Evolutionary conservation across 2,329 filamentous ascomycete genomes (phyloP).

Genomic region (Penicillium griseofulvum): DNA sequence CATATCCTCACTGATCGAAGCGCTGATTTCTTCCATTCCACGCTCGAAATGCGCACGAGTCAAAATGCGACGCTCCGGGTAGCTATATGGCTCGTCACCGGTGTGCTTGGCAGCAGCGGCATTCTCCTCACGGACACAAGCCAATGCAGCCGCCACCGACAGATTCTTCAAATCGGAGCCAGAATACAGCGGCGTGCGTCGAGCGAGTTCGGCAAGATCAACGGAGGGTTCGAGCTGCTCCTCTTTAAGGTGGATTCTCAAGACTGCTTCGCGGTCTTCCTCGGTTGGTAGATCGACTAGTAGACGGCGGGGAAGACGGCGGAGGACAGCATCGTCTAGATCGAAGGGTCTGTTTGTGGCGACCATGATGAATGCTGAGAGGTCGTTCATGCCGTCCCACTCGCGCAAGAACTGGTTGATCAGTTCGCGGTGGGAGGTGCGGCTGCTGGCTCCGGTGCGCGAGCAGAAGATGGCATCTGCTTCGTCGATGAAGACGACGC

Average conservation of each 20-base stretch:
- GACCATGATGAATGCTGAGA: slow-evolving; percentile 94
- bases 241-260: slow-evolving; percentile 50
- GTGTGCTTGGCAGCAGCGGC: slow-evolving; percentile 38
- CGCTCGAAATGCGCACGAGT: slow-evolving; percentile 73
- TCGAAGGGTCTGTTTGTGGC: slow-evolving; percentile 95
- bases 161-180: slow-evolving; percentile 55
- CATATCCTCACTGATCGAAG: slow-evolving; percentile 95
- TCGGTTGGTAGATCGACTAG: slow-evolving; percentile 50
- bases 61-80: slow-evolving; percentile 68
- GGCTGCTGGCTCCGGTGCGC: slow-evolving; percentile 60
- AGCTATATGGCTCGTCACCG: slow-evolving; percentile 51
- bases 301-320: slow-evolving; percentile 50
- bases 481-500: slow-evolving; percentile 95
- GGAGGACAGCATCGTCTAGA: slow-evolving; percentile 64
- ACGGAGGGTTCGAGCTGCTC: slow-evolving; percentile 46
- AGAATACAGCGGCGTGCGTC: slow-evolving; percentile 49
- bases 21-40: slow-evolving; percentile 82
- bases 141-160: slow-evolving; percentile 50
- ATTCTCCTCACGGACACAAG: slow-evolving; percentile 50
- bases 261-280: slow-evolving; percentile 46
- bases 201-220: slow-evolving; percentile 44
- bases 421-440: slow-evolving; percentile 76
- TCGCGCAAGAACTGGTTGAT: slow-evolving; percentile 97
- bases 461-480: slow-evolving; percentile 88
- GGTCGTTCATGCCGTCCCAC: slow-evolving; percentile 87